Evolutionary conservation across 305 asterid species (phyloP).

Genomic region (Caryopteris hybrid): DNA sequence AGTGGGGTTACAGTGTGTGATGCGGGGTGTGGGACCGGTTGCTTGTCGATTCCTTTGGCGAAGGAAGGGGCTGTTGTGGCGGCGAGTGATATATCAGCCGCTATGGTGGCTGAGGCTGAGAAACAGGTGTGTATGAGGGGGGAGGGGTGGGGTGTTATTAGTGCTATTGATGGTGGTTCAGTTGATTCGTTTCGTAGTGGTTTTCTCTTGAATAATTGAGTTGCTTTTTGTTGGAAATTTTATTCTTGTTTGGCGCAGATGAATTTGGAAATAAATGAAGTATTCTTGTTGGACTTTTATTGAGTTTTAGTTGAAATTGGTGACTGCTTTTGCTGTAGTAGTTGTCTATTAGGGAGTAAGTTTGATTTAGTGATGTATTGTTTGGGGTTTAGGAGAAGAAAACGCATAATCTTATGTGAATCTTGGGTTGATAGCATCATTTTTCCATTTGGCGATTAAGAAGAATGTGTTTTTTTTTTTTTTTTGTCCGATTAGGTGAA

Average conservation of each 20-base stretch:
- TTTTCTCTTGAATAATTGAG: neutral
- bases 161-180: neutral
- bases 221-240: neutral
- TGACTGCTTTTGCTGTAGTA: neutral
- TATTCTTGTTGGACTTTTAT: neutral
- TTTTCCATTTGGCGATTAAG: neutral
- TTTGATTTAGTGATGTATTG: neutral
- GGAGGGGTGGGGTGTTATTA: neutral
- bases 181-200: neutral
- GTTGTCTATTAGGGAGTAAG: neutral
- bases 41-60: slow-evolving; percentile 80
- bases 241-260: neutral
- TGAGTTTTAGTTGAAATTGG: neutral
- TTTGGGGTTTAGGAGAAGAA: neutral
- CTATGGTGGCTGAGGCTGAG: slow-evolving; percentile 95
- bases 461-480: neutral
- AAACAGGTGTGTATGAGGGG: slow-evolving; percentile 37
- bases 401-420: neutral
- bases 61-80: slow-evolving; percentile 86
- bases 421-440: neutral
- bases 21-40: slow-evolving; percentile 95
- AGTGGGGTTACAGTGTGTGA: slow-evolving; percentile 78
- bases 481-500: neutral
- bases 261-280: neutral
- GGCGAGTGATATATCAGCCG: slow-evolving; percentile 90